A percentile compares a stretch with the other conserved stretches of the same genome.
phyloP scores from a whole-genome alignment of 2,329 filamentous ascomycete species.

The Albifimbria verrucaria region DNA sequence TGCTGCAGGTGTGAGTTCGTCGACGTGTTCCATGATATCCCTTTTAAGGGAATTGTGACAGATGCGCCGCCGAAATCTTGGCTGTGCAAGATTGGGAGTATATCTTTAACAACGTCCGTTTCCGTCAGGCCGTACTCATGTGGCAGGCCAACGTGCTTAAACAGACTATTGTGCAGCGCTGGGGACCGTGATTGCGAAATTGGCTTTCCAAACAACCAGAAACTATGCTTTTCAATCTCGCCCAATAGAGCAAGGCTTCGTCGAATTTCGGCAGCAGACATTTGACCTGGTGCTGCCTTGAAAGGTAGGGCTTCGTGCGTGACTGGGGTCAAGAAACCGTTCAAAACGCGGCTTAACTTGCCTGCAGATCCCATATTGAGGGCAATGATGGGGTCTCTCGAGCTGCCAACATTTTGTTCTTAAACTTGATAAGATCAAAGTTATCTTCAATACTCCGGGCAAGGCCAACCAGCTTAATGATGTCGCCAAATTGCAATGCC shows the following conservation, averaged over 20 bases:
- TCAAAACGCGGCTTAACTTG: conserved; percentile 86
- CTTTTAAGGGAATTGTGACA: conserved; percentile 95
- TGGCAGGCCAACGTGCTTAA: conserved; percentile 72
- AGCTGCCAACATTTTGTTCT: conserved; percentile 66
- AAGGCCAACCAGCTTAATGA: conserved; percentile 90
- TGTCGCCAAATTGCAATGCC: conserved; percentile 83
- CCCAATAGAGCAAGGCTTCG: conserved; percentile 75
- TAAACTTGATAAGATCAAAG: conserved; percentile 79
- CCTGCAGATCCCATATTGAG: conserved; percentile 92
- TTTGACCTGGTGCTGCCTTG: conserved; percentile 89
- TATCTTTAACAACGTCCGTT: conserved; percentile 60
- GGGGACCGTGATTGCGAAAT: conserved; percentile 82
- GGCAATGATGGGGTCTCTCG: conserved; percentile 82
- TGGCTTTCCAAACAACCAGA: conserved; percentile 86
- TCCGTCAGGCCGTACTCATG: conserved; percentile 78
- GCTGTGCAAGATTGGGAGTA: conserved; percentile 63
- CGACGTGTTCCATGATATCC: conserved; percentile 77
- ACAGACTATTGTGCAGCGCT: conserved; percentile 84
- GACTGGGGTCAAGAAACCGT: conserved; percentile 91
- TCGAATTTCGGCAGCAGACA: conserved; percentile 86
- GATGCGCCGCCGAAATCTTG: conserved; percentile 87
- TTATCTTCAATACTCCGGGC: conserved; percentile 80
- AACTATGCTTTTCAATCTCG: conserved; percentile 69
- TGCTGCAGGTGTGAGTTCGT: conserved; percentile 76
- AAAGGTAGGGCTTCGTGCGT: conserved; percentile 86